Percentiles rank a stretch among this genome's conserved stretches.
These are phyloP conservation scores for Metarhizium brunneum DNA, from an alignment of 2,329 filamentous ascomycete species.

Conservation along the genomic window DNA sequence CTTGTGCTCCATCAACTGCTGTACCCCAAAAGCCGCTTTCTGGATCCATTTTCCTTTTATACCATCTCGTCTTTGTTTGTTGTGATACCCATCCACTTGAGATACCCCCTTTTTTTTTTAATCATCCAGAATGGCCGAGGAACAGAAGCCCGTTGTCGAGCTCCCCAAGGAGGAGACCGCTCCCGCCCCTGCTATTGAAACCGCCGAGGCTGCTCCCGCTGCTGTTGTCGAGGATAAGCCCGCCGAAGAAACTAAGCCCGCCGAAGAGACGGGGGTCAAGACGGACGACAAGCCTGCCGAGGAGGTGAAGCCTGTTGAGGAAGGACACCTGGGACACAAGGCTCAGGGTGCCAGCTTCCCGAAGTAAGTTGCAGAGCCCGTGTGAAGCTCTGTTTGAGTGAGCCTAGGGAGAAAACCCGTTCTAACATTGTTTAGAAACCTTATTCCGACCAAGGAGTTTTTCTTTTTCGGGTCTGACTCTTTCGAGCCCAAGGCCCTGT, in stretches of 20 bases:
- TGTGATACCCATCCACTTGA: conserved; percentile 42
- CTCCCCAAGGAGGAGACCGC: conserved; percentile 43
- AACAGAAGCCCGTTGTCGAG: conserved; percentile 54
- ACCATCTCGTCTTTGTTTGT: conserved; percentile 31
- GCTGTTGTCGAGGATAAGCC: conserved; percentile 29
- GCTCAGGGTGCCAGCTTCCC: conserved; percentile 68
- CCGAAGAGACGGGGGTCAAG: conserved; percentile 24
- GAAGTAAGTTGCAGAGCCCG: conserved; percentile 55
- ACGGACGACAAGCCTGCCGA: conserved; percentile 33
- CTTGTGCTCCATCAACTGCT: conserved; percentile 17
- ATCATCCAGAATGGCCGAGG: conserved; percentile 58
- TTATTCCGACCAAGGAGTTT: conserved; percentile 86
- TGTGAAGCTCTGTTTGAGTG: too few species aligned
- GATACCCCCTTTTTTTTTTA: conserved; percentile 27
- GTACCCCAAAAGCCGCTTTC: conserved; percentile 20
- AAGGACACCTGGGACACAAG: conserved; percentile 86
- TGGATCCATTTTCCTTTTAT: conserved; percentile 29
- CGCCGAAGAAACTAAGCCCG: conserved; percentile 25
- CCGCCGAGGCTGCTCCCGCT: conserved; percentile 24
- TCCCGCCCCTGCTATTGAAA: conserved; percentile 22
- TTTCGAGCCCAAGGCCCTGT: conserved; percentile 64
- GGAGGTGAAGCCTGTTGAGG: conserved; percentile 62
- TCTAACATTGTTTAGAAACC: conserved; percentile 49
- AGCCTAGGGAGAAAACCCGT: too few species aligned
- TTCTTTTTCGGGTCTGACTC: conserved; percentile 77